Evolutionary conservation across 805 yeast species (phyloP).

Genomic region (Suhomyces faveliae): DNA sequence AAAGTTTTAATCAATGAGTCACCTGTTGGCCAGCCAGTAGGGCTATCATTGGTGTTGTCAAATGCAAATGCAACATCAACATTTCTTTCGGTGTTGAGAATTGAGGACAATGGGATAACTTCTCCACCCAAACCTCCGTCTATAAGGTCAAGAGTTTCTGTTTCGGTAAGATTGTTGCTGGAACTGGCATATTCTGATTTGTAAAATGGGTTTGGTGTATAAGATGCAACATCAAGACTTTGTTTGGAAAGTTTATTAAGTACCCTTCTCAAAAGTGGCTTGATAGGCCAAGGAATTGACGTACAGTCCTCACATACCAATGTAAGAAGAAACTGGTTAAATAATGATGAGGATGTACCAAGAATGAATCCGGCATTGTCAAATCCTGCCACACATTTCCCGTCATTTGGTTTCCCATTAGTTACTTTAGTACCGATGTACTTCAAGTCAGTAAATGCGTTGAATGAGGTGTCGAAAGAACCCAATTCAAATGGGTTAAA

Average conservation of each 20-base stretch:
- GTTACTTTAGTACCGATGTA: constrained; percentile 36
- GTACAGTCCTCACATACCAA: constrained; percentile 35
- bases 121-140: constrained; percentile 44
- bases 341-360: constrained; percentile 41
- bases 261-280: constrained; percentile 24
- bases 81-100: constrained; percentile 33
- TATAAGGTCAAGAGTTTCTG: constrained; percentile 31
- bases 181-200: constrained; percentile 29
- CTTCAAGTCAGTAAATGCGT: constrained; percentile 36
- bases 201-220: constrained; percentile 38
- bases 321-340: constrained; percentile 35
- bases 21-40: constrained; percentile 36
- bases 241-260: constrained; percentile 24
- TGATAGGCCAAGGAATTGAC: constrained; percentile 22
- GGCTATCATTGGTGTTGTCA: constrained; percentile 31
- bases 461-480: constrained; percentile 38
- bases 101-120: constrained; percentile 31
- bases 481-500: constrained; percentile 45
- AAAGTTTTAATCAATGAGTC: constrained; percentile 30
- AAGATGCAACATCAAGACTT: constrained; percentile 33
- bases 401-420: constrained; percentile 29
- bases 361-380: constrained; percentile 41
- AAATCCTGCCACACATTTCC: constrained; percentile 31
- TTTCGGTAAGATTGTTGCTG: constrained; percentile 18
- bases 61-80: constrained; percentile 39